phyloP scores from a whole-genome alignment of 1,139 yeast genomes.

The Wickerhamiella pararugosa region DNA sequence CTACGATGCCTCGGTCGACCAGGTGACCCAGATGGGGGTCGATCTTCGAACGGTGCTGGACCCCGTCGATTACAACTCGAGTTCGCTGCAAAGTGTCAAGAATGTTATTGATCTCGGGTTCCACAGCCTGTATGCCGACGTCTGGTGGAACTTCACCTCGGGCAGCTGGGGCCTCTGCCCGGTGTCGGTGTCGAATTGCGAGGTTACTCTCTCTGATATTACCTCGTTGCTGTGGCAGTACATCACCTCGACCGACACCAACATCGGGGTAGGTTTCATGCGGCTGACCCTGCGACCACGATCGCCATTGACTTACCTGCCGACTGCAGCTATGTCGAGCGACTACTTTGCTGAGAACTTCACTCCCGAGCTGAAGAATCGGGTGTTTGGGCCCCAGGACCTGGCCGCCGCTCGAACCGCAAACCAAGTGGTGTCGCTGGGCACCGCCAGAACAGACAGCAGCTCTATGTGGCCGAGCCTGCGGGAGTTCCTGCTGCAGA shows the following conservation, averaged over 20 bases:
- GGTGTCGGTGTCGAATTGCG: constrained; percentile 27
- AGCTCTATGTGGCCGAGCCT: constrained; percentile 4
- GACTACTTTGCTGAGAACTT: constrained; percentile 20
- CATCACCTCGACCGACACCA: constrained; percentile 37
- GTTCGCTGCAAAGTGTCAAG: constrained; percentile 28
- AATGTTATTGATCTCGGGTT: constrained; percentile 37
- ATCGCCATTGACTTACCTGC: not conserved
- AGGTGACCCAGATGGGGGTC: constrained; percentile 43
- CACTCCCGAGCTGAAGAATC: constrained; percentile 1
- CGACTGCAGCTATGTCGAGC: not conserved
- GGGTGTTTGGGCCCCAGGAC: constrained; percentile 1
- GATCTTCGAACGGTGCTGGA: constrained; percentile 36
- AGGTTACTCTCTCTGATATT: constrained; percentile 31
- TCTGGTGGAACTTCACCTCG: constrained; percentile 34
- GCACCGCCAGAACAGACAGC: not conserved
- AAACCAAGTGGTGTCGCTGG: not conserved
- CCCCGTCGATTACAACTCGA: constrained; percentile 34
- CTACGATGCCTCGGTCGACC: constrained; percentile 40
- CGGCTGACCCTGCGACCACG: constrained; percentile 32
- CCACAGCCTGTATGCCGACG: constrained; percentile 40
- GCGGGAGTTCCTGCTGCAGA: not conserved
- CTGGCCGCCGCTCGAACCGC: not conserved
- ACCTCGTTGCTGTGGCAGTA: constrained; percentile 28
- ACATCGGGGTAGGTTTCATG: constrained; percentile 40
- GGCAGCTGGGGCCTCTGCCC: not conserved